Conservation (phyloP, 441 rosid species). For the Isatis lusitanica region DNA sequence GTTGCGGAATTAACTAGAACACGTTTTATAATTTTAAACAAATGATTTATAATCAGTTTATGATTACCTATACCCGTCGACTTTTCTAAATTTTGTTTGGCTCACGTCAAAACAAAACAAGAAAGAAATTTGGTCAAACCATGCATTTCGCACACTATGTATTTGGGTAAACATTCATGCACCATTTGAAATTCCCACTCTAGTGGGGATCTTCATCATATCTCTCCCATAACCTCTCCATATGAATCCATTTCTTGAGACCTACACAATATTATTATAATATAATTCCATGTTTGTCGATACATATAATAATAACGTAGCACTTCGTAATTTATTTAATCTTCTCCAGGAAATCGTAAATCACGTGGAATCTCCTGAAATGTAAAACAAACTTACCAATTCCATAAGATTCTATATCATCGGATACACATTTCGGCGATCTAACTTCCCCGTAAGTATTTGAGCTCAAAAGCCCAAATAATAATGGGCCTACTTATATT, state of each 20-base stretch:
- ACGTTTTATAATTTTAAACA: background rate
- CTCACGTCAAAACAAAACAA: slow-evolving; percentile 17
- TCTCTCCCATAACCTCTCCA: slow-evolving; percentile 35
- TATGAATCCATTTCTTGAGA: background rate
- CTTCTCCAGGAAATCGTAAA: background rate
- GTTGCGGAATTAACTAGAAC: background rate
- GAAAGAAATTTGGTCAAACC: slow-evolving; percentile 32
- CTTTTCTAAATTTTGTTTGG: slow-evolving; percentile 14
- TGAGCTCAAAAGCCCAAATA: too few species aligned
- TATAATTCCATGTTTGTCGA: background rate
- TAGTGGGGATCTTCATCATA: slow-evolving; percentile 40
- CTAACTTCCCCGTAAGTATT: too few species aligned
- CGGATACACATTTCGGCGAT: background rate
- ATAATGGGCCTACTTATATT: too few species aligned
- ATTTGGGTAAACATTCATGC: slow-evolving; percentile 39
- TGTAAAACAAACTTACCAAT: background rate
- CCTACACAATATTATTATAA: slow-evolving; percentile 3
- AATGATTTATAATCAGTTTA: background rate
- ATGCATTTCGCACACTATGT: slow-evolving; percentile 28
- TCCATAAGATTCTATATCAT: background rate
- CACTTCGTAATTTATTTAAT: background rate
- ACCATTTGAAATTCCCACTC: slow-evolving; percentile 34
- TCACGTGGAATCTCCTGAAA: slow-evolving; percentile 4
- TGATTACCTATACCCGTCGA: slow-evolving; percentile 22
- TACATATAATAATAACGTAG: background rate